phyloP scores from a whole-genome alignment of 495 filamentous ascomycete species.

The Articulospora tetracladia region DNA sequence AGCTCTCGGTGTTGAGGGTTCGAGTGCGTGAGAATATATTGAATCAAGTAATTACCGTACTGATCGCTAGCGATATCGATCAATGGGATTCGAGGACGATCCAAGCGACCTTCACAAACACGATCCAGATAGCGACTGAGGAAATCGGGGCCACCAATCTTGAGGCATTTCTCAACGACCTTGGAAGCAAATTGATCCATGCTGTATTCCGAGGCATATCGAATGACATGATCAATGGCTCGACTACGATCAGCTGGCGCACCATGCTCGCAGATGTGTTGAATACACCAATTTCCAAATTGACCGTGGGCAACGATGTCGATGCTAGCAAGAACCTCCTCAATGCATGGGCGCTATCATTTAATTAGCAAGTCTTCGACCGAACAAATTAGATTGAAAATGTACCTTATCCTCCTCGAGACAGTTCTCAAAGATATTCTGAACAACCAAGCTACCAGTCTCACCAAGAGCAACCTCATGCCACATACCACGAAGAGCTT shows the following conservation, averaged over 20 bases:
- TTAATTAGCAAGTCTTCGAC: slow-evolving; percentile 3
- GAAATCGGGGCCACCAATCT: slow-evolving; percentile 91
- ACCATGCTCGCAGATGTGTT: slow-evolving; percentile 98
- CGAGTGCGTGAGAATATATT: slow-evolving; percentile 90
- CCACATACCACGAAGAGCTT: slow-evolving; percentile 95
- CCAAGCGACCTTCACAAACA: slow-evolving; percentile 84
- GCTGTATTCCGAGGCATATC: slow-evolving; percentile 90
- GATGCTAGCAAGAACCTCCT: slow-evolving; percentile 90
- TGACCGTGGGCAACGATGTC: slow-evolving; percentile 97
- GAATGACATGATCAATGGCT: slow-evolving; percentile 91
- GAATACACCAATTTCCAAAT: slow-evolving; percentile 99
- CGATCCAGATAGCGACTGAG: slow-evolving; percentile 88
- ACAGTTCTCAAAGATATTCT: slow-evolving; percentile 99
- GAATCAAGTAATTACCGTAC: slow-evolving; percentile 97
- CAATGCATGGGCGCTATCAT: slow-evolving; percentile 83
- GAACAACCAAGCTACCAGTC: slow-evolving; percentile 94
- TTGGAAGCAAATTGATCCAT: slow-evolving; percentile 99
- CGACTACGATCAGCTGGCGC: slow-evolving; percentile 85
- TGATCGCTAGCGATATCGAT: slow-evolving; percentile 99
- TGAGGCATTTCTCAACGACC: slow-evolving; percentile 97
- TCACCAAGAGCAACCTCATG: slow-evolving; percentile 96
- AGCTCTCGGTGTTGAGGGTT: slow-evolving; percentile 84
- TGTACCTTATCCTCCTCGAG: slow-evolving; percentile 96
- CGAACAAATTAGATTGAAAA: not conserved
- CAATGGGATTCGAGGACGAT: slow-evolving; percentile 92